These are phyloP conservation scores for Cetraspora pellucida DNA, from an alignment of 192 early-diverging fungal genomes.

Conservation along the genomic window DNA sequence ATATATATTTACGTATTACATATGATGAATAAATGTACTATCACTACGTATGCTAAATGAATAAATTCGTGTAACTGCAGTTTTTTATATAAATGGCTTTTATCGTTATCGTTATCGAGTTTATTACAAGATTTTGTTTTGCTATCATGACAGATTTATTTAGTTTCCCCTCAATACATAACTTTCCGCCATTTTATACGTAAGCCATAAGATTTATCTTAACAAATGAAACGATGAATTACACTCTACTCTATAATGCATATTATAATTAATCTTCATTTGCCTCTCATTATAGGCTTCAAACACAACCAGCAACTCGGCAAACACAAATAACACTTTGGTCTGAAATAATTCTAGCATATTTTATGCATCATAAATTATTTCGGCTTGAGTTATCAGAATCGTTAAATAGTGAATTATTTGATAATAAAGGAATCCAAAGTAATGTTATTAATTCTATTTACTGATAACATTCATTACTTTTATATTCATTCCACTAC, in stretches of 20 bases:
- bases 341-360: slow-evolving; percentile 75
- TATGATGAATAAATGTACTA: too few species aligned
- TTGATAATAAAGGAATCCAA: slow-evolving; percentile 70
- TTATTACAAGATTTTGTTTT: not conserved
- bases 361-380: slow-evolving; percentile 64
- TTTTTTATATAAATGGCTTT: too few species aligned
- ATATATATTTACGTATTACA: too few species aligned
- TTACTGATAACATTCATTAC: too few species aligned
- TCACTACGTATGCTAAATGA: too few species aligned
- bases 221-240: not conserved
- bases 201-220: slow-evolving; percentile 46
- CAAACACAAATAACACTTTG: slow-evolving; percentile 79
- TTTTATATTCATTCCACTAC: not conserved
- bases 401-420: slow-evolving; percentile 58
- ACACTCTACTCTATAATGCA: too few species aligned
- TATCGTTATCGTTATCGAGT: too few species aligned
- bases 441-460: slow-evolving; percentile 43
- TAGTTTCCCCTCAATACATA: slow-evolving; percentile 81
- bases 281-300: slow-evolving; percentile 54
- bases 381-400: slow-evolving; percentile 68
- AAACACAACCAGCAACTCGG: slow-evolving; percentile 83
- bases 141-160: slow-evolving; percentile 40
- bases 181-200: slow-evolving; percentile 94
- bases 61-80: too few species aligned
- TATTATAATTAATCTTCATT: slow-evolving; percentile 20